Percentiles rank a stretch among this genome's conserved stretches.
Evolutionary conservation across 768 basidiomycete species (phyloP).

Genomic region (Russula compacta): DNA sequence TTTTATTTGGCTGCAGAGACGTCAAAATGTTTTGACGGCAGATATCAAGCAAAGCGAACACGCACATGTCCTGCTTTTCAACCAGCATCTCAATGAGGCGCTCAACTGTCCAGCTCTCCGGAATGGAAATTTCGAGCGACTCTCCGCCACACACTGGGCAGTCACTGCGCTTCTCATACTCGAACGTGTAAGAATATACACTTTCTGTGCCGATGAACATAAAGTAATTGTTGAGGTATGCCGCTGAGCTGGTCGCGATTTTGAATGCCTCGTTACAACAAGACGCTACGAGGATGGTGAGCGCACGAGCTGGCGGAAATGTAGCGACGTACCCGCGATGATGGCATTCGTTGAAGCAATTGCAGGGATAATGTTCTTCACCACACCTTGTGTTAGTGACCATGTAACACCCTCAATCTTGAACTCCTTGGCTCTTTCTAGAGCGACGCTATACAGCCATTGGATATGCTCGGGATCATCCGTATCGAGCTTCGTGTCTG

Average conservation of each 20-base stretch:
- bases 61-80: conserved; percentile 87
- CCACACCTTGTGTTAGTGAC: conserved; percentile 95
- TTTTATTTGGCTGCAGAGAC: conserved; percentile 75
- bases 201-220: conserved; percentile 97
- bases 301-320: background rate
- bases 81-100: conserved; percentile 78
- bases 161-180: conserved; percentile 85
- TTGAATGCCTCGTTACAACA: conserved; percentile 99
- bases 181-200: conserved; percentile 94
- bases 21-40: background rate
- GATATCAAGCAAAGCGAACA: conserved; percentile 9
- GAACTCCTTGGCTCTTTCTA: conserved; percentile 81
- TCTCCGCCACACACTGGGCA: conserved; percentile 98
- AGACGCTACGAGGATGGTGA: conserved; percentile 46
- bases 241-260: conserved; percentile 90
- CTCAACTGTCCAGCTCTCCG: conserved; percentile 70
- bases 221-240: conserved; percentile 95
- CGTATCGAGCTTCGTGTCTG: conserved; percentile 94
- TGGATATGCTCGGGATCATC: conserved; percentile 95
- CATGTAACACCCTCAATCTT: conserved; percentile 98
- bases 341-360: conserved; percentile 99
- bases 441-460: conserved; percentile 82
- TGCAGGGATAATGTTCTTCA: conserved; percentile 98
- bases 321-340: conserved; percentile 64
- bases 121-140: conserved; percentile 62